Conservation (phyloP, 768 basidiomycete species). For the Naganishia friedmannii region DNA sequence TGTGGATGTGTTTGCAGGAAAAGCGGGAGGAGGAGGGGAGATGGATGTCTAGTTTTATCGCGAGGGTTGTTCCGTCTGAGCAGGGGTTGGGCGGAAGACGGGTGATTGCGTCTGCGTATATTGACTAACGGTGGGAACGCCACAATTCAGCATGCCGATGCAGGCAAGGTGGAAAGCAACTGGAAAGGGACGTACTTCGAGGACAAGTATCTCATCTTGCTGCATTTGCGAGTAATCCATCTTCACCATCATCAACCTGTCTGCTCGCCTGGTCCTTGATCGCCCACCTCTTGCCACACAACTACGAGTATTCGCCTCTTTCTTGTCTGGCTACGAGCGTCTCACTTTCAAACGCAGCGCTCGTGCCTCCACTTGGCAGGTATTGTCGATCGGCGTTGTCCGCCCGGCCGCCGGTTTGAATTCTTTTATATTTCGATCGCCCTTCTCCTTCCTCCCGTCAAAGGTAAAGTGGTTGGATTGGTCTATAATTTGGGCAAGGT, state of each 20-base stretch:
- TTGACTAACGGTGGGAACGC: background rate
- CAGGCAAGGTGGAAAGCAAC: too few relatives aligned
- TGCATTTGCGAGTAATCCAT: conserved; percentile 29
- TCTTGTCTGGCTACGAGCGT: background rate
- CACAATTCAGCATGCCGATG: too few relatives aligned
- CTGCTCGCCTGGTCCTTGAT: background rate
- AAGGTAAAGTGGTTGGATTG: too few relatives aligned
- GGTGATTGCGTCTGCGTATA: conserved; percentile 19
- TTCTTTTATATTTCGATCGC: conserved; percentile 1
- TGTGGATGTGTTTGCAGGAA: conserved; percentile 31
- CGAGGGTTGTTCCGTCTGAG: background rate
- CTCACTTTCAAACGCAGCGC: background rate
- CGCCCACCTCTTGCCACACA: background rate
- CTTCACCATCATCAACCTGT: background rate
- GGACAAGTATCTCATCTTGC: conserved; percentile 43
- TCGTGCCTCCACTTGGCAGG: background rate
- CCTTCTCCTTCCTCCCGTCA: too few relatives aligned
- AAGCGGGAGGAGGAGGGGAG: conserved; percentile 31
- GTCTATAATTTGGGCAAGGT: too few relatives aligned
- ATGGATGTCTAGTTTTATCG: conserved; percentile 31
- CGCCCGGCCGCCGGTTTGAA: background rate
- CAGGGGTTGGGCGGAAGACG: conserved; percentile 34
- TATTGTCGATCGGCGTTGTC: background rate
- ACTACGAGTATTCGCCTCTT: background rate
- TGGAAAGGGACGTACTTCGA: conserved; percentile 39